A percentile compares a stretch with the other conserved stretches of the same genome.
Conservation (phyloP, 1,284 basidiomycete species). For the Gymnopus androsaceus region DNA sequence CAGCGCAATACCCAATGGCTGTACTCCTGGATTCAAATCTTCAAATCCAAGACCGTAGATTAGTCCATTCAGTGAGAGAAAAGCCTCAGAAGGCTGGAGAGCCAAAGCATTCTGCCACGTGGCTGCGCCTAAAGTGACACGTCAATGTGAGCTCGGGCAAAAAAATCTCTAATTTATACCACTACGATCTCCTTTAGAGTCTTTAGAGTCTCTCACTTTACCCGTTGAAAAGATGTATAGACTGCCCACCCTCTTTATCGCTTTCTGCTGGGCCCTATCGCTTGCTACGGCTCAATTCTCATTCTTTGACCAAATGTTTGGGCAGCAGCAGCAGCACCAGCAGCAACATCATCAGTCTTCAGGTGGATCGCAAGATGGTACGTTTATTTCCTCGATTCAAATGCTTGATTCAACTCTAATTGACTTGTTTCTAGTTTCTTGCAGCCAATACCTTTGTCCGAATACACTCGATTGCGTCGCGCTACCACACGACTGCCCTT, state of each 20-base stretch:
- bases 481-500: slow-evolving; percentile 58
- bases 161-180: background rate
- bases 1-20: no score
- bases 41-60: no score
- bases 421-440: slow-evolving; percentile 43
- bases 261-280: slow-evolving; percentile 29
- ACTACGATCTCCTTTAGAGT: background rate
- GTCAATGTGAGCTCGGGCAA: background rate
- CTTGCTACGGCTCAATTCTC: slow-evolving; percentile 53
- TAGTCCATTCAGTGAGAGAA: no score
- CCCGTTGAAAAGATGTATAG: slow-evolving; percentile 4
- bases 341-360: slow-evolving; percentile 51
- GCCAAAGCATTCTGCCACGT: no score
- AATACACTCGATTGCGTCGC: slow-evolving; percentile 56
- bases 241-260: slow-evolving; percentile 18
- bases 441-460: slow-evolving; percentile 62
- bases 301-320: slow-evolving; percentile 69
- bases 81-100: background rate
- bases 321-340: slow-evolving; percentile 54
- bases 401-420: background rate
- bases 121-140: background rate
- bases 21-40: no score
- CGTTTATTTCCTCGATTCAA: slow-evolving; percentile 15
- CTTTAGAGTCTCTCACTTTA: background rate
- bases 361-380: slow-evolving; percentile 52